Base-by-base conservation (phyloP, 2,329 filamentous ascomycete species). In the Ploettnerulaceae sp. region DNA sequence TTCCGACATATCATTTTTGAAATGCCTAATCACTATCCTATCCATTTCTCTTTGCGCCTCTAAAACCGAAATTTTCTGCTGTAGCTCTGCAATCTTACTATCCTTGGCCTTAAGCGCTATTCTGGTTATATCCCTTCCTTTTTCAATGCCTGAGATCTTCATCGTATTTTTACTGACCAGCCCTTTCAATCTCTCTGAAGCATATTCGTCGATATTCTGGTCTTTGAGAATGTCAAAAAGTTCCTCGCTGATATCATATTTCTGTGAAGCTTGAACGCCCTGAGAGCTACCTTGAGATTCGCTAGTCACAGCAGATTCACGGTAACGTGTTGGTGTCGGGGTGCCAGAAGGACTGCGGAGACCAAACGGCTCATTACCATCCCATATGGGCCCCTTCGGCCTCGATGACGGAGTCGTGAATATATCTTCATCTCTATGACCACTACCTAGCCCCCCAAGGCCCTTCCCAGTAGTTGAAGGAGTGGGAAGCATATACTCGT, bases 81-180 rank as follows among this genome's bases (percentile, higher is more conserved):
- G 75, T 67, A 95, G 67, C 64, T 86, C 71, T 64, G 73, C 66
- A 63, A 84, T 70, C 67, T 81, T 68, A 61, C 78, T 66, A 69
- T 91, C 82, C 53, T 81, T 82, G 4, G 73, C 71, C 59, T 78
- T 81, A 25, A 87, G 60, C 3, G 74, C 76, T 7, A 76, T 64
- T n/a, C 86, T 69, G 3, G 77, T 74, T 5, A 83, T 75, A 49
- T 91, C 84, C 2, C 85, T 71, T 0, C 84, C 83, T 51, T 75
- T 75, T 29, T 72, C 70, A 15, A 86, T 71, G 0, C 85, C 86
- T 57, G 75, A 77, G 0, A 74, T 71, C 41, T 72, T 74, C 41
- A 81, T 66, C 12, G 77, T 75, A 53, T 86, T 73, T 34, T 67
- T 74, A 26, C 73, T 69, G 24, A 87, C 67, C 6, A 77, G 56